Percentiles rank a stretch among this genome's conserved stretches.
Evolutionary conservation across 768 basidiomycete species (phyloP).

Genomic region (Leccinum incarnatum): DNA sequence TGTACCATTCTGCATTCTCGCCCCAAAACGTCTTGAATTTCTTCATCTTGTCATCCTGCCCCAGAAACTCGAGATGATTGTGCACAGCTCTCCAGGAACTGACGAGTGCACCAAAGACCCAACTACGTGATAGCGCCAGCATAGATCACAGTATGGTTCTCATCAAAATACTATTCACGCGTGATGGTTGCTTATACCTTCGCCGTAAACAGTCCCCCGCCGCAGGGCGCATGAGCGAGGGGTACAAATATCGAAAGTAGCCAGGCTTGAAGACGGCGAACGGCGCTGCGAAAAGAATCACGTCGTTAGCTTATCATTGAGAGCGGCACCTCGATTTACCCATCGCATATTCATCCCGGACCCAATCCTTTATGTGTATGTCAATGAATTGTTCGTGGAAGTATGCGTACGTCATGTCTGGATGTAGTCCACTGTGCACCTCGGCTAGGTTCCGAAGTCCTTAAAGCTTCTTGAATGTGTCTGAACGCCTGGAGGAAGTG

Average conservation of each 20-base stretch:
- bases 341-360: conserved; percentile 29
- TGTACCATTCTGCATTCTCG: conserved; percentile 28
- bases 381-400: conserved; percentile 8
- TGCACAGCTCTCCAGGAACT: conserved; percentile 35
- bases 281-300: conserved; percentile 27
- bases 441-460: conserved; percentile 1
- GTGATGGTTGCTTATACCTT: conserved; percentile 33
- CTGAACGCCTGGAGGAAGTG: not conserved
- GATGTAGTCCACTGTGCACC: not conserved
- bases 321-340: conserved; percentile 25
- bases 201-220: conserved; percentile 11
- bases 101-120: conserved; percentile 40
- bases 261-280: conserved; percentile 40
- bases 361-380: conserved; percentile 34
- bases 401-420: conserved; percentile 5
- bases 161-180: conserved; percentile 21
- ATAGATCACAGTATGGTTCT: not conserved
- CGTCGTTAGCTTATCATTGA: not conserved
- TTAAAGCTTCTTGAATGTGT: conserved; percentile 9
- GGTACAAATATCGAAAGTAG: conserved; percentile 33
- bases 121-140: conserved; percentile 17
- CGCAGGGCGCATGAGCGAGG: conserved; percentile 29
- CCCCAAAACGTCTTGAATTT: conserved; percentile 30
- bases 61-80: conserved; percentile 17
- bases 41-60: conserved; percentile 5